phyloP scores from a whole-genome alignment of 1,139 yeast species.

The Suhomyces anneliseae region DNA sequence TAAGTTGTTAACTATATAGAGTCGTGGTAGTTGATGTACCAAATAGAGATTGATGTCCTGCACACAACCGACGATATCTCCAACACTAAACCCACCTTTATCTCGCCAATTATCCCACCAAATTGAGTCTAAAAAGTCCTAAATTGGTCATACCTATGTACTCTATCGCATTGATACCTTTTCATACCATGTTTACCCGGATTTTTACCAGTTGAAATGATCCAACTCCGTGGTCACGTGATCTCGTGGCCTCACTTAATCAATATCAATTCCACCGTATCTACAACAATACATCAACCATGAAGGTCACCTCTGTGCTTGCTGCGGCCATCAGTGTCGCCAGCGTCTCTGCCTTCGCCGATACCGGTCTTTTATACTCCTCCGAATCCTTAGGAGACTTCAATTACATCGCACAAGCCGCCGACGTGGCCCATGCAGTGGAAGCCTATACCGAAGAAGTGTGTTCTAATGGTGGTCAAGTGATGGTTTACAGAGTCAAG shows the following conservation, averaged over 20 bases:
- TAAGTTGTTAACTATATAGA: too few species aligned
- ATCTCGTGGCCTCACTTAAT: not conserved
- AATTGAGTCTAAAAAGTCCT: too few species aligned
- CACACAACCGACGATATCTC: slow-evolving; percentile 3
- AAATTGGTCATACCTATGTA: too few species aligned
- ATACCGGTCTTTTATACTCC: slow-evolving; percentile 32
- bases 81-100: too few species aligned
- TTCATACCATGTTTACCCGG: too few species aligned
- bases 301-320: slow-evolving; percentile 18
- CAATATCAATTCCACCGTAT: not conserved
- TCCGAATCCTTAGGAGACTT: slow-evolving; percentile 15
- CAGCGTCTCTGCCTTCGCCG: slow-evolving; percentile 29
- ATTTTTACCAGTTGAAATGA: too few species aligned
- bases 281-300: slow-evolving; percentile 5
- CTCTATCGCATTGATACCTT: too few species aligned
- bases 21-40: slow-evolving; percentile 1
- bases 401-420: slow-evolving; percentile 23
- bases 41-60: not conserved
- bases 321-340: slow-evolving; percentile 6
- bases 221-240: not conserved
- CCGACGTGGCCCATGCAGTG: slow-evolving; percentile 17
- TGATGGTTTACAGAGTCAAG: slow-evolving; percentile 27
- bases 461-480: slow-evolving; percentile 17
- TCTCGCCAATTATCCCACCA: too few species aligned
- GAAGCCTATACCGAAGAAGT: slow-evolving; percentile 17